phyloP scores from a whole-genome alignment of 1,284 basidiomycete genomes.

The Athelia psychrophila region DNA sequence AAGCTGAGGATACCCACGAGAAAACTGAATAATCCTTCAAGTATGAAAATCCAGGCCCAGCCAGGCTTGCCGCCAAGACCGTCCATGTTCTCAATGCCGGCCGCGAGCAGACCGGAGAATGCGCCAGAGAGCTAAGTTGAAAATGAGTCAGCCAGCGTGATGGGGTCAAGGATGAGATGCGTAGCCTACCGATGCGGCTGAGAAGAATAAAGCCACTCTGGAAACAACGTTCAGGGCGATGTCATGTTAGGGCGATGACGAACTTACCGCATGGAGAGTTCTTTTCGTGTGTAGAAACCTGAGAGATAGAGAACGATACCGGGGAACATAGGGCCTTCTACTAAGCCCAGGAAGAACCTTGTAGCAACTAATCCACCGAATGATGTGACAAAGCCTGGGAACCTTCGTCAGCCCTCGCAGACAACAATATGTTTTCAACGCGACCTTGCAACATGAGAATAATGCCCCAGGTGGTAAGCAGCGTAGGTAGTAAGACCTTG shows the following conservation, averaged over 20 bases:
- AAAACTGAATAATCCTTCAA: constrained; percentile 53
- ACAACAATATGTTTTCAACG: not conserved
- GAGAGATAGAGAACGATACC: constrained; percentile 54
- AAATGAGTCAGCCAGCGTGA: too few species aligned
- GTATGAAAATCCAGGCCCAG: constrained; percentile 69
- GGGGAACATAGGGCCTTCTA: constrained; percentile 56
- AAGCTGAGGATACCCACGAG: constrained; percentile 45
- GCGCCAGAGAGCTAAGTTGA: constrained; percentile 54
- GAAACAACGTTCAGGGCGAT: too few species aligned
- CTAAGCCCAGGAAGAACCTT: constrained; percentile 53
- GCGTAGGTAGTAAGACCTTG: constrained; percentile 45
- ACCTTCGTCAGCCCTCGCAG: not conserved
- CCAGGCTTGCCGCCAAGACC: constrained; percentile 43
- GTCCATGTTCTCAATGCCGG: constrained; percentile 47
- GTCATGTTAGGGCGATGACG: not conserved
- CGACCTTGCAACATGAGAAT: constrained; percentile 48
- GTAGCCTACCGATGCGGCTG: constrained; percentile 3
- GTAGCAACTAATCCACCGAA: constrained; percentile 49
- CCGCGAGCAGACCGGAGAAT: constrained; percentile 60
- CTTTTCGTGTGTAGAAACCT: constrained; percentile 49
- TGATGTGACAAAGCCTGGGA: constrained; percentile 44
- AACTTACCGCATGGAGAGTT: constrained; percentile 46
- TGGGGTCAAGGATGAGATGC: constrained; percentile 14
- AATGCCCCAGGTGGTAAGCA: constrained; percentile 52
- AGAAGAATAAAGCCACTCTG: constrained; percentile 1